phyloP scores from a whole-genome alignment of 768 basidiomycete genomes.

The Naganishia friedmannii region DNA sequence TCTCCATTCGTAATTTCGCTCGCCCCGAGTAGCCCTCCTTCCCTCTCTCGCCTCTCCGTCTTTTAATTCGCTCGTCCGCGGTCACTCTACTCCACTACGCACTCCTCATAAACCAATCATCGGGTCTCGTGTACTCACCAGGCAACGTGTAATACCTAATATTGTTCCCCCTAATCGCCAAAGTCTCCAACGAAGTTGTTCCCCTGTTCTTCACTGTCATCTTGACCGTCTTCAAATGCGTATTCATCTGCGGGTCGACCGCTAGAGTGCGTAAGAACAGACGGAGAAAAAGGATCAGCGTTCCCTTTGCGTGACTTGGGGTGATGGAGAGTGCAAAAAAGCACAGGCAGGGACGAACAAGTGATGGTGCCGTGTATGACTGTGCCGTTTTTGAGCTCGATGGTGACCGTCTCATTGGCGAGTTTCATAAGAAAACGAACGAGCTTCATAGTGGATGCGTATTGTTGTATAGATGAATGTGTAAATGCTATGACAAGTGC shows the following conservation, averaged over 20 bases:
- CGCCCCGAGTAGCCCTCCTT: background rate
- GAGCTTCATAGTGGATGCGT: constrained; percentile 67
- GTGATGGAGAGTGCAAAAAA: background rate
- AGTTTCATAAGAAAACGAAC: constrained; percentile 98
- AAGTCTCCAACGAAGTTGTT: constrained; percentile 76
- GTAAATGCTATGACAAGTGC: no score
- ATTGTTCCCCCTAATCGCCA: constrained; percentile 95
- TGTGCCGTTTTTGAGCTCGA: constrained; percentile 97
- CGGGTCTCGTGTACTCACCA: constrained; percentile 12
- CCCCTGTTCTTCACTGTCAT: constrained; percentile 90
- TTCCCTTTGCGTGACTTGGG: background rate
- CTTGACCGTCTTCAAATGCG: constrained; percentile 94
- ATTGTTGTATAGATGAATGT: background rate
- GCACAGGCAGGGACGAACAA: no score
- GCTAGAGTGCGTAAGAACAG: constrained; percentile 67
- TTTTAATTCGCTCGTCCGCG: background rate
- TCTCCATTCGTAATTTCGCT: background rate
- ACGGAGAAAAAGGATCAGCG: constrained; percentile 58
- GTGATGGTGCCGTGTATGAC: constrained; percentile 95
- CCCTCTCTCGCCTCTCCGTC: background rate
- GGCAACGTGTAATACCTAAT: constrained; percentile 97
- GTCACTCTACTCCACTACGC: background rate
- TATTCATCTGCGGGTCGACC: constrained; percentile 99
- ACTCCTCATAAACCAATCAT: background rate
- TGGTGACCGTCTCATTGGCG: constrained; percentile 97